Conservation (phyloP, 2,329 filamentous ascomycete genomes). For the Davidsoniella neocaledoniae region DNA sequence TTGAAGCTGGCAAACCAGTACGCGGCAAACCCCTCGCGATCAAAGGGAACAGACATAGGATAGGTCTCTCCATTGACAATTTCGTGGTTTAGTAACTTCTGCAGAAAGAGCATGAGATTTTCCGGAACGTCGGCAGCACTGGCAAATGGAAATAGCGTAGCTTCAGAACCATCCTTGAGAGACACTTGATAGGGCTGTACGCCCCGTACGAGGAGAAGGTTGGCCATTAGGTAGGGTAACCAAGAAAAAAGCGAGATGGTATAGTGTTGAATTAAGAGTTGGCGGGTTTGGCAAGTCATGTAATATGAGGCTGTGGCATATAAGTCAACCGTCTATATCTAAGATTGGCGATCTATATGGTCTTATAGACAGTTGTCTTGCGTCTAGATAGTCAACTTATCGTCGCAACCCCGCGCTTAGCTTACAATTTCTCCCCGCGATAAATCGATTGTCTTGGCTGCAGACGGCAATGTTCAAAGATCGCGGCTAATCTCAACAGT, state of each 20-base stretch:
- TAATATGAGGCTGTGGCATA: background rate
- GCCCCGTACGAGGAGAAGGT: constrained; percentile 56
- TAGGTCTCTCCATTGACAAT: constrained; percentile 88
- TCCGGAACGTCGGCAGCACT: constrained; percentile 61
- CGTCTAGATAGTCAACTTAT: too few species aligned
- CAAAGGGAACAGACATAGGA: constrained; percentile 65
- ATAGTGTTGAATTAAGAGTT: background rate
- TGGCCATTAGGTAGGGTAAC: constrained; percentile 13
- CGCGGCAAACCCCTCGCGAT: constrained; percentile 54
- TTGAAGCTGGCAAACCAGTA: constrained; percentile 91
- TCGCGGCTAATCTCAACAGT: too few species aligned
- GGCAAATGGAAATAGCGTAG: constrained; percentile 68
- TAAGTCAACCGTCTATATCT: too few species aligned
- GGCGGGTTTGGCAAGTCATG: background rate
- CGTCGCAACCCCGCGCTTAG: too few species aligned
- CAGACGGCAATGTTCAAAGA: too few species aligned
- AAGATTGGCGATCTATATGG: too few species aligned
- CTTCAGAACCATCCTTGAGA: constrained; percentile 69
- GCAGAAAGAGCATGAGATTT: constrained; percentile 60
- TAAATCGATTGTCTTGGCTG: too few species aligned
- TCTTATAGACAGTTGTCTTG: too few species aligned
- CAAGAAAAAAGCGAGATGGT: background rate
- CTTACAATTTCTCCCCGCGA: too few species aligned
- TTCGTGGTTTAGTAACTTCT: constrained; percentile 72
- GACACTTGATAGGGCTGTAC: constrained; percentile 42